These are phyloP conservation scores for Hypoxylon sp. DNA, from an alignment of 2,329 filamentous ascomycete species.

Conservation along the genomic window DNA sequence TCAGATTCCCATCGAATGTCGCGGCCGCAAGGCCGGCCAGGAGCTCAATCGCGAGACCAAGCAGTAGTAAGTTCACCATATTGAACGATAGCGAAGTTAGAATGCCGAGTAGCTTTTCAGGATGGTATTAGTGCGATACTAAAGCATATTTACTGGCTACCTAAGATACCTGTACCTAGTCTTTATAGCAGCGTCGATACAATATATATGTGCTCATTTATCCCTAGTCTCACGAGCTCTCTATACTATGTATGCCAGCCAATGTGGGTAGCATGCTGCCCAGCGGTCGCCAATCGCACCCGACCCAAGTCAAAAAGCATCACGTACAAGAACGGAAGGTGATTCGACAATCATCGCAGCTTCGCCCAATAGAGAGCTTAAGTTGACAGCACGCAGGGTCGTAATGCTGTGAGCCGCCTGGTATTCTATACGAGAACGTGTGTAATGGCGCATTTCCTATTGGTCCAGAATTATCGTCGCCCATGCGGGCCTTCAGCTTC, in stretches of 20 bases:
- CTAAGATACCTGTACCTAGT: not conserved
- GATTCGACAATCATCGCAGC: constrained; percentile 15
- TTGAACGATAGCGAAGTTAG: not conserved
- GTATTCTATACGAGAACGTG: constrained; percentile 36
- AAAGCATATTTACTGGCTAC: no score
- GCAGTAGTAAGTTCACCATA: constrained; percentile 23
- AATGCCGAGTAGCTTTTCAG: no score
- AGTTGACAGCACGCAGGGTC: constrained; percentile 19
- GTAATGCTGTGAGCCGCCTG: constrained; percentile 32
- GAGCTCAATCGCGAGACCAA: constrained; percentile 28
- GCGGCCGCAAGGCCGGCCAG: constrained; percentile 31
- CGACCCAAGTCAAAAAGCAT: constrained; percentile 11
- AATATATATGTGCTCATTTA: constrained; percentile 27
- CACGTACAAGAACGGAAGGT: constrained; percentile 36
- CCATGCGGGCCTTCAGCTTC: constrained; percentile 25
- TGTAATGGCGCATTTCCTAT: constrained; percentile 31
- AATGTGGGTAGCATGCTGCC: constrained; percentile 30
- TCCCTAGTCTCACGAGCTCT: constrained; percentile 26
- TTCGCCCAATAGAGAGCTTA: constrained; percentile 28
- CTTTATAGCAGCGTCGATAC: not conserved
- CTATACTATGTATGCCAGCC: constrained; percentile 4
- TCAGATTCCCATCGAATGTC: constrained; percentile 67
- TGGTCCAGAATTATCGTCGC: constrained; percentile 27
- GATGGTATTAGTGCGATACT: no score
- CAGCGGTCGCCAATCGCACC: constrained; percentile 18